Conservation (phyloP, 768 basidiomycete species). For the Leccinellum rugosiceps region DNA sequence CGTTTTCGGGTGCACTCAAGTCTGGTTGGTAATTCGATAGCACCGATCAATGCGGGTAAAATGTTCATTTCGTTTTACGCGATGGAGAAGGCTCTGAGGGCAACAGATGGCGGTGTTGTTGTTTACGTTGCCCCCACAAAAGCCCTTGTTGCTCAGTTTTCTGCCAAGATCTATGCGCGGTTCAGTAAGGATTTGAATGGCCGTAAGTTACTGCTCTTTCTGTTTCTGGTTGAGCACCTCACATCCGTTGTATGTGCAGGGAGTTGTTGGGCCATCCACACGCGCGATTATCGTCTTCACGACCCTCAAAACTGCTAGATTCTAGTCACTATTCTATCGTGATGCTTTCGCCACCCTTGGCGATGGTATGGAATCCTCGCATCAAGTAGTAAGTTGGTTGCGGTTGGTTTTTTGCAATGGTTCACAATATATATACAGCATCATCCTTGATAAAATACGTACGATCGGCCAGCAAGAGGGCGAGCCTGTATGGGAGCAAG, state of each 20-base stretch:
- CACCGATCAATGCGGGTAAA: slow-evolving; percentile 71
- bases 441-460: slow-evolving; percentile 57
- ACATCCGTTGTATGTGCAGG: slow-evolving; percentile 31
- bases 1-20: background rate
- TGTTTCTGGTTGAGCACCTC: background rate
- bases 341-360: slow-evolving; percentile 65
- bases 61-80: slow-evolving; percentile 78
- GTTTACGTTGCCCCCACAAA: slow-evolving; percentile 78
- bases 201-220: slow-evolving; percentile 37
- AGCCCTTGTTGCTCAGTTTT: slow-evolving; percentile 67
- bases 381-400: slow-evolving; percentile 48
- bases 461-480: slow-evolving; percentile 68
- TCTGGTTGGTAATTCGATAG: slow-evolving; percentile 30
- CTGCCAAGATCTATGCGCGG: slow-evolving; percentile 68
- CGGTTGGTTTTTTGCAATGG: background rate
- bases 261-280: slow-evolving; percentile 63
- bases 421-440: slow-evolving; percentile 38
- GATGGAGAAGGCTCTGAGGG: slow-evolving; percentile 64
- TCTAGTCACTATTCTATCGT: slow-evolving; percentile 67
- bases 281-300: slow-evolving; percentile 59
- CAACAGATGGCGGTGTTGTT: slow-evolving; percentile 62
- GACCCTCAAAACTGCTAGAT: slow-evolving; percentile 70
- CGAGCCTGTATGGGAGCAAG: slow-evolving; percentile 72
- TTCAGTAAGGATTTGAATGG: slow-evolving; percentile 54
- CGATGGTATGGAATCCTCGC: slow-evolving; percentile 56